A percentile compares a stretch with the other conserved stretches of the same genome.
Conservation (phyloP, 2,329 filamentous ascomycete species). For the Colletotrichum sojae region DNA sequence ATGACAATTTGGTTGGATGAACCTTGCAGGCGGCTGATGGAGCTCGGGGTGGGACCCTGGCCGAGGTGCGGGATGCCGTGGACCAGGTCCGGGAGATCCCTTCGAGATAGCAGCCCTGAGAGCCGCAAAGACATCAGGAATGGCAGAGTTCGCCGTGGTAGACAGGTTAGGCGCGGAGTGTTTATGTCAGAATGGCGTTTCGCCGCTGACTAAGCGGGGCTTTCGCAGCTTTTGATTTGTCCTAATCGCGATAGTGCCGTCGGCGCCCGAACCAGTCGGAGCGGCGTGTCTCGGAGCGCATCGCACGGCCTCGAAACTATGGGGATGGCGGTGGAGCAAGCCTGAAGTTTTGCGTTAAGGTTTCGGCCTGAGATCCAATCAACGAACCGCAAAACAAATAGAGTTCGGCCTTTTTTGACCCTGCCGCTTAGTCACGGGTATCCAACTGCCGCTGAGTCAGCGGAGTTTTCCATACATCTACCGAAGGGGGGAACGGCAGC, state of each 20-base stretch:
- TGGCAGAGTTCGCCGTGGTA: not conserved
- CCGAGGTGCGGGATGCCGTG: conserved; percentile 23
- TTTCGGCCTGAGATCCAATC: conserved; percentile 11
- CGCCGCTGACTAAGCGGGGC: conserved; percentile 27
- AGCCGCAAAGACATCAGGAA: conserved; percentile 10
- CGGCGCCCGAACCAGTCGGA: conserved; percentile 12
- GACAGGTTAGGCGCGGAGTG: not conserved
- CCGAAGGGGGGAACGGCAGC: conserved; percentile 26
- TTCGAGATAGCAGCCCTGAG: not conserved
- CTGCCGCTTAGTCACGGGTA: not conserved
- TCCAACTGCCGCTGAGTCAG: conserved; percentile 21
- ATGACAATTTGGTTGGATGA: not conserved
- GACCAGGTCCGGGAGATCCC: conserved; percentile 13
- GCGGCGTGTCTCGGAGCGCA: conserved; percentile 24
- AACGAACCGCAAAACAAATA: not conserved
- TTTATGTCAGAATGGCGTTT: not conserved
- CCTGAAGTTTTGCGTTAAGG: conserved; percentile 15
- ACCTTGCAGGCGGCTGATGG: conserved; percentile 20
- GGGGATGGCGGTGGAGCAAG: conserved; percentile 11
- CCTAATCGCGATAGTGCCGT: not conserved
- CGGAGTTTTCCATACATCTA: conserved; percentile 30
- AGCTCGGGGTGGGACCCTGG: conserved; percentile 22
- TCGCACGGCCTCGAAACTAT: conserved; percentile 1
- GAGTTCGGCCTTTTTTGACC: not conserved
- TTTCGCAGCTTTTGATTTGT: not conserved